Percentiles rank a stretch among this genome's conserved stretches.
Evolutionary conservation across 495 filamentous ascomycete species (phyloP).

Genomic region (Zalerion maritima): DNA sequence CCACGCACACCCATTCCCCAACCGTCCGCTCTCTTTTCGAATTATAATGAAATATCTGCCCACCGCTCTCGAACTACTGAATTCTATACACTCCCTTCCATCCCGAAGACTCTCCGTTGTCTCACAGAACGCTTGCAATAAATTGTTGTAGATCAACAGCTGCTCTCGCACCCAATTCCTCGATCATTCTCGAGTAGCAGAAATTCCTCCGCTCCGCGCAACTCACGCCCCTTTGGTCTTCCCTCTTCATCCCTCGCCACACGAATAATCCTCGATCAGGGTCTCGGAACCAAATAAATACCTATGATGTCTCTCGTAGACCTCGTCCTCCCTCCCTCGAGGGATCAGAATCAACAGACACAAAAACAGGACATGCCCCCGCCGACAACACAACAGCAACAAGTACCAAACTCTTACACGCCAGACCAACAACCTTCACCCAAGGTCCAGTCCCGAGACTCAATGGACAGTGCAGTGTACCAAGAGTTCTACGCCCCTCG

Average conservation of each 20-base stretch:
- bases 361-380: no score
- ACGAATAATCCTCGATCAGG: conserved; percentile 7
- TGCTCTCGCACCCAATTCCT: conserved; percentile 8
- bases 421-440: conserved; percentile 7
- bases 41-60: no score
- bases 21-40: conserved; percentile 1
- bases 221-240: background rate
- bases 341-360: no score
- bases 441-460: conserved; percentile 10
- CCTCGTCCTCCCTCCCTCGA: no score
- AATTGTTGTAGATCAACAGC: conserved; percentile 9
- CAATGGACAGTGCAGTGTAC: conserved; percentile 10
- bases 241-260: background rate
- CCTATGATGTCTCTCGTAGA: conserved; percentile 15
- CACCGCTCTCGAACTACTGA: no score
- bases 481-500: conserved; percentile 14
- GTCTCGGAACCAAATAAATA: conserved; percentile 7
- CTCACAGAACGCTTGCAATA: conserved; percentile 10
- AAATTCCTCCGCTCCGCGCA: conserved; percentile 4
- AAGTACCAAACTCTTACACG: conserved; percentile 4
- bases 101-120: conserved; percentile 1
- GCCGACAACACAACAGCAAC: no score
- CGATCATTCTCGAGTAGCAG: conserved; percentile 4
- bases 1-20: conserved; percentile 2
- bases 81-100: background rate